These are phyloP conservation scores for Ammopiptanthus mongolicus DNA, from an alignment of 306 rosid genomes.

Conservation along the genomic window DNA sequence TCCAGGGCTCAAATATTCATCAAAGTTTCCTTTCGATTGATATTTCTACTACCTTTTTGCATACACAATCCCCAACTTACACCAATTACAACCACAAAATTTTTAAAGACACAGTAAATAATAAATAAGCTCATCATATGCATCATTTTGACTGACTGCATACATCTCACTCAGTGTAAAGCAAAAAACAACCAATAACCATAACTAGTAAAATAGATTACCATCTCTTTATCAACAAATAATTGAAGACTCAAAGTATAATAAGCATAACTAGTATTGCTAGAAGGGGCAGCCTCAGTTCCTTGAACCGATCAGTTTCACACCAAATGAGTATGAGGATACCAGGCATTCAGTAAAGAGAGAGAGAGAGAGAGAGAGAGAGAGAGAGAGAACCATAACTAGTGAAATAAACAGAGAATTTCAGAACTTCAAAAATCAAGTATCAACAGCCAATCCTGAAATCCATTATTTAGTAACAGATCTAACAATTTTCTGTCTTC, in stretches of 20 bases:
- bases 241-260: neutral
- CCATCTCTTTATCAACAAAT: neutral
- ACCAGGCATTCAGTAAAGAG: too few relatives aligned
- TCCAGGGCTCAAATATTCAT: neutral
- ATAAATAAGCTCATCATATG: neutral
- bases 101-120: neutral
- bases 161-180: neutral
- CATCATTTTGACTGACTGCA: neutral
- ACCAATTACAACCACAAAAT: neutral
- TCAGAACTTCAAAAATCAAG: neutral
- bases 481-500: slow-evolving; percentile 15
- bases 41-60: neutral
- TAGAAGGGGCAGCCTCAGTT: too few relatives aligned
- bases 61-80: neutral
- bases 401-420: neutral
- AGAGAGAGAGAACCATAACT: neutral
- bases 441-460: neutral
- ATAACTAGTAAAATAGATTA: neutral
- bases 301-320: too few relatives aligned
- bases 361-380: too few relatives aligned
- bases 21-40: neutral
- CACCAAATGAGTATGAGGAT: too few relatives aligned
- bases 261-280: too few relatives aligned
- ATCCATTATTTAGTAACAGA: slow-evolving; percentile 7
- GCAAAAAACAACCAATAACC: too few relatives aligned